Percentiles rank a stretch among this genome's conserved stretches.
These are phyloP conservation scores for Eucalyptus polybractea DNA, from an alignment of 345 rosid genomes.

Conservation along the genomic window DNA sequence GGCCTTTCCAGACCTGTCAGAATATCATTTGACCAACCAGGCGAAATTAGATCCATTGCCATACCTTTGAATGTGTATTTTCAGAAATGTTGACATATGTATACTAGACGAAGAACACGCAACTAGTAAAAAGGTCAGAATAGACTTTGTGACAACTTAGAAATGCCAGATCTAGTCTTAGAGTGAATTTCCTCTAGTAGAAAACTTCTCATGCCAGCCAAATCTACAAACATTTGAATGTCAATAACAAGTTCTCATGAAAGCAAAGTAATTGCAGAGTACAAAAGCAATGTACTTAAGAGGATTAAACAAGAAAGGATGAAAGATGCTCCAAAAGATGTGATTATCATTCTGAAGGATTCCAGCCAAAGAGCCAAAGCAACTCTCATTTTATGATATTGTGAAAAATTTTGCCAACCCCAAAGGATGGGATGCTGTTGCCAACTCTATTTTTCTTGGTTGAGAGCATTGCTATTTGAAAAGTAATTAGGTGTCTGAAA, in stretches of 20 bases:
- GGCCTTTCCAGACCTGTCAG: conserved; percentile 91
- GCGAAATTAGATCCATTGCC: background rate
- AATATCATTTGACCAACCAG: background rate
- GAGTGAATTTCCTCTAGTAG: background rate
- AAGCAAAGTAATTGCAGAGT: background rate
- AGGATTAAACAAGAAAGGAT: background rate
- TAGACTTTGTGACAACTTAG: background rate
- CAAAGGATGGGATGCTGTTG: background rate
- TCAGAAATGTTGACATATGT: background rate
- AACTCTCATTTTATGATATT: background rate
- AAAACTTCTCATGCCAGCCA: background rate
- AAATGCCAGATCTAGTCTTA: background rate
- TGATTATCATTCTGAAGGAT: background rate
- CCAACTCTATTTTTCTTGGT: background rate
- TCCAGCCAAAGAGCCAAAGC: background rate
- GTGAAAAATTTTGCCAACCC: background rate
- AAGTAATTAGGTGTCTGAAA: background rate
- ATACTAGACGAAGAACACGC: background rate
- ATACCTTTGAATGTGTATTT: background rate
- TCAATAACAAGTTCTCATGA: background rate
- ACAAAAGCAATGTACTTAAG: background rate
- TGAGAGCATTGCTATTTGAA: background rate
- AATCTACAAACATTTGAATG: background rate
- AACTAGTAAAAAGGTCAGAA: background rate
- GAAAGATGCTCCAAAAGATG: background rate